Conservation (phyloP, 371 early-diverging fungal genomes). For the Umbelopsis sp. region DNA sequence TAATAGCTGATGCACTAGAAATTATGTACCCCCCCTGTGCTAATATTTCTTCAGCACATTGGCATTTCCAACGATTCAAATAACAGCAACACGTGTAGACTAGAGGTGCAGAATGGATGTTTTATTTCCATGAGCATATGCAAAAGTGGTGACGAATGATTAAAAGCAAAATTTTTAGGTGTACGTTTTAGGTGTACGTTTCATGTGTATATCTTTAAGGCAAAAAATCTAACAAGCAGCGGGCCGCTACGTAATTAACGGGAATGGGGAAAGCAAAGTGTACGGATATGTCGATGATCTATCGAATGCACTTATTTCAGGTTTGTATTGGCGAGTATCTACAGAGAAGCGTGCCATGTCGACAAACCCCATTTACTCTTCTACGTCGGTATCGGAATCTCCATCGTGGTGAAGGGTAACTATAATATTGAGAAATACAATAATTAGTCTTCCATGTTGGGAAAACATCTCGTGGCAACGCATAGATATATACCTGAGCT, state of each 20-base stretch:
- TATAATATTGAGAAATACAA: slow-evolving; percentile 18
- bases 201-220: too few species aligned
- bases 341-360: not conserved
- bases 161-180: too few species aligned
- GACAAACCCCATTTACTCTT: not conserved
- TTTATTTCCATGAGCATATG: too few species aligned
- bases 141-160: too few species aligned
- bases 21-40: not conserved
- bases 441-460: not conserved
- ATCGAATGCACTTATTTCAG: too few species aligned
- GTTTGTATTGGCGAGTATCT: not conserved
- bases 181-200: too few species aligned
- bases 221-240: too few species aligned
- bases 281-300: too few species aligned
- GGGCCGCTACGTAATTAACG: too few species aligned
- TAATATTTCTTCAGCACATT: not conserved
- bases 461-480: not conserved
- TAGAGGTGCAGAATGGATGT: too few species aligned
- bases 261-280: too few species aligned
- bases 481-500: slow-evolving; percentile 56
- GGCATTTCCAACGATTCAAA: not conserved
- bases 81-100: too few species aligned
- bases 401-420: slow-evolving; percentile 71
- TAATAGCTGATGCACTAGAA: not conserved
- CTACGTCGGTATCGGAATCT: slow-evolving; percentile 56